Evolutionary conservation across 129 eudicot genomes (phyloP).

Genomic region (Artemisia tridentata): DNA sequence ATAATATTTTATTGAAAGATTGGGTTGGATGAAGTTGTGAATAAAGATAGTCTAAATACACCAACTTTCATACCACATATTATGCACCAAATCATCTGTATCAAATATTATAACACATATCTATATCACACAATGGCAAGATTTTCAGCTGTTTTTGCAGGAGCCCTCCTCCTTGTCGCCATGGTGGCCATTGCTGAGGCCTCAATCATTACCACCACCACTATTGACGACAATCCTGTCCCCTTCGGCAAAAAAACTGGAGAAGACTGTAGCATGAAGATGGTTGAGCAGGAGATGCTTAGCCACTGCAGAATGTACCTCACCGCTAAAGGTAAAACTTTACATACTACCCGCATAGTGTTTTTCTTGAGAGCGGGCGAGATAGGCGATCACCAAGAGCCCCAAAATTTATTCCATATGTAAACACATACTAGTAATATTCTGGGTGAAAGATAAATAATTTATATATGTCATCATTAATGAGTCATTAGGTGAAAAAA

Average conservation of each 20-base stretch:
- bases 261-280: not conserved
- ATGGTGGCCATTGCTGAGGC: conserved; percentile 24
- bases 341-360: too few species aligned
- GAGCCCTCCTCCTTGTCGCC: conserved; percentile 27
- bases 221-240: conserved; percentile 12
- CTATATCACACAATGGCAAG: conserved; percentile 25
- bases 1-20: too few species aligned
- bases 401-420: too few species aligned
- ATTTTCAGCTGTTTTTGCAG: conserved; percentile 18
- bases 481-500: too few species aligned
- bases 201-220: conserved; percentile 30
- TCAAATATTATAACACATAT: not conserved
- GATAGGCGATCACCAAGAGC: too few species aligned
- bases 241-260: not conserved
- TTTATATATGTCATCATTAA: too few species aligned
- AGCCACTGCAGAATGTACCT: not conserved
- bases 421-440: too few species aligned
- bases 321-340: not conserved
- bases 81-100: conserved; percentile 9
- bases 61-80: conserved; percentile 2
- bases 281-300: not conserved
- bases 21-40: too few species aligned
- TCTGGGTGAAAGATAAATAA: too few species aligned
- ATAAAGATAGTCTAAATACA: not conserved
- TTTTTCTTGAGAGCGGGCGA: too few species aligned